Base-by-base conservation (phyloP, 2,329 filamentous ascomycete genomes). In the Penicillium glabrum region DNA sequence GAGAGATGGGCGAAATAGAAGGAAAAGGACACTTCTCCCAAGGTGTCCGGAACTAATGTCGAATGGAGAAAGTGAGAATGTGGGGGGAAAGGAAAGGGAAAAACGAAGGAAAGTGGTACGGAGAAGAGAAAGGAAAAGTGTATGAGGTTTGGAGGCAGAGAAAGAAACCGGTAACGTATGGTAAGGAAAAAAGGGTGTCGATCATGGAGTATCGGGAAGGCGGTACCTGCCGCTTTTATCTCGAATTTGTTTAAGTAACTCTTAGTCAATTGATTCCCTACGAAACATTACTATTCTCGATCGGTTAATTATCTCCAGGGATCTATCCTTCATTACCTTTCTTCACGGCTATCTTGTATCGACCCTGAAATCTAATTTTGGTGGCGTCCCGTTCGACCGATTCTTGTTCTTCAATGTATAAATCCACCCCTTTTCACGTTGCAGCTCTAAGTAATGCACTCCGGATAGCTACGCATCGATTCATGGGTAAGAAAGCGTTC, bases 121-220 rank as follows among this genome's bases (percentile, higher is more conserved):
- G 58, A 60, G 56, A 63, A 60, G 59, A 57, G 47, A 57, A 62
- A 61, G 56, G 58, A 64, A 62, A 63, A 64, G 58, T 63, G 44
- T 46, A 48, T 56, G 53, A 60, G 43, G 56, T 59, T 52, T 57
- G 54, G 53, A 57, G 52, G 23, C 45, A 41, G 44, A 59, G 53
- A 57, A 56, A 62, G 61, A 64, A 61, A 35, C 33, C 37, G 47
- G 56, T 59, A 53, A 43, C 24, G 56, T 61, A 60, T 50, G 33
- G 59, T 59, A 59, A 51, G 29, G 21, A 50, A 50, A 50, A 54
- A 45, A 48, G 51, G 45, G 44, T 46, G 59, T 60, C 61, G 59
- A 63, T 63, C 59, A 60, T 61, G 5, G 46, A 48, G 44, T 27
- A 46, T 47, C 35, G 35, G 56, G 52, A 26, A 51, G 54, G 61